Conservation (phyloP, 257 asterid species). For the Ophiorrhiza pumila region DNA sequence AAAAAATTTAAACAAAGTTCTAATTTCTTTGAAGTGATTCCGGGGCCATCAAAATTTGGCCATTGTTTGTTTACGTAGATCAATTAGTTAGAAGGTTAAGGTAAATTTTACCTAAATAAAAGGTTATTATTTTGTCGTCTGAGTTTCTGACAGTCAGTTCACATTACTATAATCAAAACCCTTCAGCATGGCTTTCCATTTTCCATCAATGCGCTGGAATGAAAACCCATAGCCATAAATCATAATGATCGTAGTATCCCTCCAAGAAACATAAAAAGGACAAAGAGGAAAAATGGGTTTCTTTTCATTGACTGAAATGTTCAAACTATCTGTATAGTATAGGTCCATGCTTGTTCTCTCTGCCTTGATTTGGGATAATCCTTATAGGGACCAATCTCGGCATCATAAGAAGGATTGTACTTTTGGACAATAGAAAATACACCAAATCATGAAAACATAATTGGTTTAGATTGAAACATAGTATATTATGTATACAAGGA, state of each 20-base stretch:
- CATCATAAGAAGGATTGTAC: not conserved
- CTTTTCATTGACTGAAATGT: not conserved
- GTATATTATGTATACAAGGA: conserved; percentile 3
- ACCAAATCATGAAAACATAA: not conserved
- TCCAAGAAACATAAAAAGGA: not conserved
- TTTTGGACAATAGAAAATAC: not conserved
- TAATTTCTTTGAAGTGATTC: not conserved
- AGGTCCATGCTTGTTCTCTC: not conserved
- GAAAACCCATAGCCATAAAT: too few species aligned
- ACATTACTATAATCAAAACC: not conserved
- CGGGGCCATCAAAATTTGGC: not conserved
- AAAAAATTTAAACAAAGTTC: too few species aligned
- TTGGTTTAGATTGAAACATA: not conserved
- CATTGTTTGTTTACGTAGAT: not conserved
- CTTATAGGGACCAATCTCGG: not conserved
- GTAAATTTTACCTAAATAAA: not conserved
- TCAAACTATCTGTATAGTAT: too few species aligned
- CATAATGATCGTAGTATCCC: not conserved
- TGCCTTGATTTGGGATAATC: not conserved
- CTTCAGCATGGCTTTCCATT: not conserved
- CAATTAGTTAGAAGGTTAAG: not conserved
- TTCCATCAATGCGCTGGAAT: not conserved
- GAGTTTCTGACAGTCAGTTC: not conserved
- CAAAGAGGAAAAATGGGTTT: not conserved
- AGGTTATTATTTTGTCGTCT: not conserved